Evolutionary conservation across 192 early-diverging fungal genomes (phyloP), one percentile per base, ranked within the genome.

Genomic region (Rhizophagus prolifer): DNA sequence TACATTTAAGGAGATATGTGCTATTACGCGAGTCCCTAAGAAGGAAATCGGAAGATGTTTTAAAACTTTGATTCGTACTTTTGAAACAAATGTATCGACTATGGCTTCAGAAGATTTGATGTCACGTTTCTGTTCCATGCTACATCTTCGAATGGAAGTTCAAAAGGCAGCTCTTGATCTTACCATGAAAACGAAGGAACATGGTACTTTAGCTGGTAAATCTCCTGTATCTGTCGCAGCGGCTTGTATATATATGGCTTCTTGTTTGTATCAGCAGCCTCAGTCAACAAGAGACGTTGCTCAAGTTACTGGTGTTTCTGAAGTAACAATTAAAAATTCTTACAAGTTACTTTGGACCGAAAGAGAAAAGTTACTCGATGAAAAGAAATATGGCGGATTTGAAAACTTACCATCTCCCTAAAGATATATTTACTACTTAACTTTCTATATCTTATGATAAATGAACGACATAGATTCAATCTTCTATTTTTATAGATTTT

Each of bases 1-100:
- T 75, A 97, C 97, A 5, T 97, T 97, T 81, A 94, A 95, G 79
- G 96, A 99, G 81, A 95, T 98, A 66, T 94, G 92, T 75, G 91
- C 92, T 3, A 74, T 95, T 70, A 97, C 95, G 0, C 89, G 92
- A 34, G 95, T 99, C 16, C 91, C 94, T 31, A 96, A 96, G 79
- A 97, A 95, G 78, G 96, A 97, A 62, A 96, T 97, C 83, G 95
- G 96, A 3, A 86, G 95, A 47, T 91, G 90, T 60, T 95, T 89
- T 82, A 94, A 94, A 80, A 75, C 87, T 2, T 63, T 94, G 26
- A 88, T 90, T 74, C 72, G 81, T 7, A 88, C 85, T 13, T 82
- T 87, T 46, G 83, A 86, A 67, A 91, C 88, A 10, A 87, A 84
- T 68, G 83, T 93, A 47, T 81, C 85, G 9, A 83, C 86, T 9